phyloP scores from a whole-genome alignment of 345 rosid species.

The Pugionium cornutum region DNA sequence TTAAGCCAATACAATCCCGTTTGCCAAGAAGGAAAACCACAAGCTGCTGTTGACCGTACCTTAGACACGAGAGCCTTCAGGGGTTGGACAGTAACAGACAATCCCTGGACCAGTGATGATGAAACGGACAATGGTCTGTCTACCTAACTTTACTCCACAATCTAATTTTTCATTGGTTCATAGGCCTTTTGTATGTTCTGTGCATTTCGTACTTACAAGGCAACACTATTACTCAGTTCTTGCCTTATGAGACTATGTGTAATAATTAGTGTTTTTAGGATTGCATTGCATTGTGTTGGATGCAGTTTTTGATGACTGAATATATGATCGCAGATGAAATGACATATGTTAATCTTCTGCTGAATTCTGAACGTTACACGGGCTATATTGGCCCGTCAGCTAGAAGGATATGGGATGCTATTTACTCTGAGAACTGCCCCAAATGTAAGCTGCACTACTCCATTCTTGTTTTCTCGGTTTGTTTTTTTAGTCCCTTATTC shows the following conservation, averaged over 20 bases:
- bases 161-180: neutral
- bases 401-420: slow-evolving; percentile 96
- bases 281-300: neutral
- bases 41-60: slow-evolving; percentile 87
- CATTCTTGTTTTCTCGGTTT: slow-evolving; percentile 15
- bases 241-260: slow-evolving; percentile 1
- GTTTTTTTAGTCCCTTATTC: slow-evolving; percentile 2
- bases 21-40: slow-evolving; percentile 95
- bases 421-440: slow-evolving; percentile 89
- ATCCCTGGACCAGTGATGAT: slow-evolving; percentile 96
- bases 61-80: slow-evolving; percentile 69
- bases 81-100: slow-evolving; percentile 89
- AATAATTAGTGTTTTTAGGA: neutral
- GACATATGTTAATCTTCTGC: slow-evolving; percentile 89
- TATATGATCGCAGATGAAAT: slow-evolving; percentile 58
- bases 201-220: slow-evolving; percentile 18
- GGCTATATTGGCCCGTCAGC: slow-evolving; percentile 90
- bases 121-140: slow-evolving; percentile 86
- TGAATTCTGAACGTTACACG: slow-evolving; percentile 90
- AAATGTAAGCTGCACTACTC: slow-evolving; percentile 53
- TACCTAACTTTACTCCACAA: slow-evolving; percentile 16
- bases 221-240: neutral
- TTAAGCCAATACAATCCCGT: slow-evolving; percentile 62
- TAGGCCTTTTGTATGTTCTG: neutral
- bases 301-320: slow-evolving; percentile 10